Base-by-base conservation (phyloP, 176 grass and related monocot genomes). In the Secale cereale region DNA sequence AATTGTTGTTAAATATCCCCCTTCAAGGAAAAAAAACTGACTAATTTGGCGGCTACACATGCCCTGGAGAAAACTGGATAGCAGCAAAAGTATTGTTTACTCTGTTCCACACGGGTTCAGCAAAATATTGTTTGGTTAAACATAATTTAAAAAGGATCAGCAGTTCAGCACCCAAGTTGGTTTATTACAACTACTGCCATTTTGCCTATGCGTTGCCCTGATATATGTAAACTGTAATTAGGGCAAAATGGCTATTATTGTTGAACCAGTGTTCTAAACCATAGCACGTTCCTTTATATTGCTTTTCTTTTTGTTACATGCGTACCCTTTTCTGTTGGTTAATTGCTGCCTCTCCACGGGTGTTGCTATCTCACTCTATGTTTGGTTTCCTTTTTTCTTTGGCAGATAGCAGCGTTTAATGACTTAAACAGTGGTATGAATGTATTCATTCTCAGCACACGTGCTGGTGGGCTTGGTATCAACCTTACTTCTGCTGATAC, bases 401-500 rank as follows among this genome's bases (percentile, higher is more conserved):
- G 29, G 43, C 89, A 96, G 93, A 99, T 99, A 86, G 93, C 89
- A 11, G 91, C 81, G 78, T 99, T 99, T 50, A 95, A 99, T 89
- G 91, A 99, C 65, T 22, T 88, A 29, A 92, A 88, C 74, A 99
- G 91, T 64, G 81, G 61, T 70, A 59, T 92, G 52, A 88, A 78
- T 84, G 40, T 99, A 63, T 99, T 99, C 70, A 89, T 99, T 87
- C 86, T 99, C 30, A 99, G 93, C 88, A 99, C 93, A 6, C 83
- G 97, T 5, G 97, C 93, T 69, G 97, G 95, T 75, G 95, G 95
- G 33, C 88, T 98, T 43, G 95, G 93, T 87, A 98, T 98, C 70
- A 98, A 93, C 78, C 90, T 98, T 85, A 90, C 93, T 82, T 94
- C 89, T 85, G 93, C 91, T 82, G 93, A 98, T 86, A 94, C 96